These are phyloP conservation scores for Jamesozyma spencerorum DNA, from an alignment of 805 yeast genomes.

Conservation along the genomic window DNA sequence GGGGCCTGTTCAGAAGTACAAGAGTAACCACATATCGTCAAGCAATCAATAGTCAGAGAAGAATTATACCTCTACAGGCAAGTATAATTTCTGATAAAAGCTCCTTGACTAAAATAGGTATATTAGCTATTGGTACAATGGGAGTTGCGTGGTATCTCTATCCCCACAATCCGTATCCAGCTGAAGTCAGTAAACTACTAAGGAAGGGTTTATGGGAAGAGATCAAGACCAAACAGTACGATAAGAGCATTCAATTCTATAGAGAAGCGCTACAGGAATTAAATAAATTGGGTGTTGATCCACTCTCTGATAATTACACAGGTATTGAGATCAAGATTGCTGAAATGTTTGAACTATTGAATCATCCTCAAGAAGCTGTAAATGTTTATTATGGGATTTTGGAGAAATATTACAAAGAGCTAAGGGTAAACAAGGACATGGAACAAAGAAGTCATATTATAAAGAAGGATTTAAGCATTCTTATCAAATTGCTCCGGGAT, in stretches of 20 bases:
- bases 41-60: background rate
- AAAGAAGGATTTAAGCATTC: constrained; percentile 57
- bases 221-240: constrained; percentile 44
- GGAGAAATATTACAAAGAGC: constrained; percentile 39
- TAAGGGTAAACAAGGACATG: background rate
- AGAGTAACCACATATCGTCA: background rate
- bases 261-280: constrained; percentile 64
- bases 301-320: constrained; percentile 65
- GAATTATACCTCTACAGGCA: background rate
- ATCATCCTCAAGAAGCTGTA: constrained; percentile 51
- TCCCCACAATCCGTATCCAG: constrained; percentile 64
- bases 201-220: constrained; percentile 79
- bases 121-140: background rate
- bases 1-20: background rate
- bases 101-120: background rate
- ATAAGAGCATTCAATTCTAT: constrained; percentile 58
- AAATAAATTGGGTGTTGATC: constrained; percentile 40
- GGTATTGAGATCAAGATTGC: constrained; percentile 79
- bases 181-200: constrained; percentile 57
- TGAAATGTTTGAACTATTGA: constrained; percentile 71
- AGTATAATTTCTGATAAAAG: background rate
- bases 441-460: constrained; percentile 38
- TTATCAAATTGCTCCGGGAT: constrained; percentile 39
- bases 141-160: constrained; percentile 39
- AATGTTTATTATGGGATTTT: constrained; percentile 56